phyloP scores from a whole-genome alignment of 179 eudicot genomes.

The Pouteria campechiana region DNA sequence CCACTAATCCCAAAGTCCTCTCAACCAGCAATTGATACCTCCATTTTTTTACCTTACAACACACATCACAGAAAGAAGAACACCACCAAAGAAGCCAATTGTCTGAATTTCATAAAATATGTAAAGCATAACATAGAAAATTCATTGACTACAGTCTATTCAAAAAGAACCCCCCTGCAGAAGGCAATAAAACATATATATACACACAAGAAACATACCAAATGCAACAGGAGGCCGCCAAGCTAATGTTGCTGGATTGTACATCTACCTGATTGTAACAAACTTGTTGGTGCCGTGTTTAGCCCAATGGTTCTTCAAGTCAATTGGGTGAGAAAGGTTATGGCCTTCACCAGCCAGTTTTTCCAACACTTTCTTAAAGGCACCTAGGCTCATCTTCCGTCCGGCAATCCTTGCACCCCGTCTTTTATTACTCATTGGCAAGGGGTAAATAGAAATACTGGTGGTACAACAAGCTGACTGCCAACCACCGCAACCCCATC shows the following conservation, averaged over 20 bases:
- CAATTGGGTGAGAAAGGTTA: constrained; percentile 63
- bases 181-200: constrained; percentile 31
- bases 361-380: constrained; percentile 82
- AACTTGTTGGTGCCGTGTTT: constrained; percentile 93
- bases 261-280: constrained; percentile 69
- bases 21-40: too few relatives aligned
- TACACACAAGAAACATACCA: constrained; percentile 53
- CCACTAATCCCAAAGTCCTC: too few relatives aligned
- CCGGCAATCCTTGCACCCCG: constrained; percentile 89
- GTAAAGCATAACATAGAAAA: constrained; percentile 17
- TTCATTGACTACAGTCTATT: constrained; percentile 34
- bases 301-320: constrained; percentile 75
- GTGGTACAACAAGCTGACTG: constrained; percentile 88
- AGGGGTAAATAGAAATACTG: constrained; percentile 61
- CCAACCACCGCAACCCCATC: constrained; percentile 92
- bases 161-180: constrained; percentile 18
- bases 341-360: constrained; percentile 69
- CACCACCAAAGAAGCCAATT: too few relatives aligned
- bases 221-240: constrained; percentile 18
- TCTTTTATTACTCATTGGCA: constrained; percentile 80
- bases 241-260: constrained; percentile 11
- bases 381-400: constrained; percentile 81
- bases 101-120: constrained; percentile 22
- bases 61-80: too few relatives aligned
- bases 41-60: too few relatives aligned